phyloP scores from a whole-genome alignment of 257 asterid species.

The Plantago elongata region DNA sequence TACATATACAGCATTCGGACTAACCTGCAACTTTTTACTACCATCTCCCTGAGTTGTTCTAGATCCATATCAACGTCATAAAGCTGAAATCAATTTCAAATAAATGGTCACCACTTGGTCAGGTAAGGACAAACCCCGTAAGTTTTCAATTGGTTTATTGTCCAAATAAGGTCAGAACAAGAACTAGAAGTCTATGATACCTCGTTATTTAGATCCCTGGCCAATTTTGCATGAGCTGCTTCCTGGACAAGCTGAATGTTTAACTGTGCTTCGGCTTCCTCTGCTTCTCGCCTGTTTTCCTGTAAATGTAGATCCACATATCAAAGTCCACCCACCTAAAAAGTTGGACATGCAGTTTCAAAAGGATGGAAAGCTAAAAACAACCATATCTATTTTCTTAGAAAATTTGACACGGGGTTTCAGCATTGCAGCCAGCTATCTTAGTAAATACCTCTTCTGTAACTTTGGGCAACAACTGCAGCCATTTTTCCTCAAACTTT shows the following conservation, averaged over 20 bases:
- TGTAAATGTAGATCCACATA: slow-evolving; percentile 27
- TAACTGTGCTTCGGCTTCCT: slow-evolving; percentile 68
- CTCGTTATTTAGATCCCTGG: slow-evolving; percentile 74
- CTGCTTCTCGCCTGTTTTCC: slow-evolving; percentile 75
- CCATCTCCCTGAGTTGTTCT: slow-evolving; percentile 75
- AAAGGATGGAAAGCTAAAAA: neutral
- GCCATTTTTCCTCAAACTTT: slow-evolving; percentile 95
- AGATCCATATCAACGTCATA: slow-evolving; percentile 53
- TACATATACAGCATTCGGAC: too few relatives aligned
- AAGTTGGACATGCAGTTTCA: slow-evolving; percentile 13
- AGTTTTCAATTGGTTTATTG: slow-evolving; percentile 7
- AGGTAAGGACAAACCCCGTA: slow-evolving; percentile 9
- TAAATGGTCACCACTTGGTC: slow-evolving; percentile 11
- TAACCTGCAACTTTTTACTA: slow-evolving; percentile 82
- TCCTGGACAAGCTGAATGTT: slow-evolving; percentile 57
- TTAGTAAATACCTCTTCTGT: slow-evolving; percentile 63
- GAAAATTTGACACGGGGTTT: slow-evolving; percentile 12
- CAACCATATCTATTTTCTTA: too few relatives aligned
- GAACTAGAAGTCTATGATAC: slow-evolving; percentile 28
- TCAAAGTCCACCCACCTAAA: slow-evolving; percentile 14
- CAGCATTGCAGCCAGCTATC: slow-evolving; percentile 1
- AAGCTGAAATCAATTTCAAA: slow-evolving; percentile 49
- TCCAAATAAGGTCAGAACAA: slow-evolving; percentile 13
- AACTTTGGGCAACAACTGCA: slow-evolving; percentile 82
- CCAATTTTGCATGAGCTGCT: slow-evolving; percentile 65